Conservation (phyloP, 176 grass and related monocot genomes). For the Chloris gayana region DNA sequence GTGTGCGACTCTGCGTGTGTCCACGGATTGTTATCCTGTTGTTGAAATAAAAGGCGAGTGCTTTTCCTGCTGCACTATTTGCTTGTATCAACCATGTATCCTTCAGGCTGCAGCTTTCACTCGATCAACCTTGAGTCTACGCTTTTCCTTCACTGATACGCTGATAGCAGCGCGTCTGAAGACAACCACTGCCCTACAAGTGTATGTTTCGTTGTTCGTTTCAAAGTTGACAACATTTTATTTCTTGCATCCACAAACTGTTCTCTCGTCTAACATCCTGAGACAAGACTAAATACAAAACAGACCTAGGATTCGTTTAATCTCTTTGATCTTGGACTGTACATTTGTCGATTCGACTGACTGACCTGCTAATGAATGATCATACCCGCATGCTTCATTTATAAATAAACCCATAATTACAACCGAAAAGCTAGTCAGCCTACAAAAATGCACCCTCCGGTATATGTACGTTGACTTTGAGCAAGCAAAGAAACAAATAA, state of each 20-base stretch:
- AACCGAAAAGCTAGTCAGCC: neutral
- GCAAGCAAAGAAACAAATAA: neutral
- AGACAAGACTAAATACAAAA: neutral
- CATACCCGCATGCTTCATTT: too few species aligned
- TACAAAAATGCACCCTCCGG: neutral
- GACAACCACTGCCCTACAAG: neutral
- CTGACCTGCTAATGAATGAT: neutral
- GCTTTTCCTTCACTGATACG: neutral
- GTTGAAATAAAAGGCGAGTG: neutral
- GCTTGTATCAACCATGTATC: neutral
- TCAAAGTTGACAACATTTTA: neutral
- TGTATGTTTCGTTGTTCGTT: neutral
- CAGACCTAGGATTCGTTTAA: neutral
- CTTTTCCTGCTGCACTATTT: neutral
- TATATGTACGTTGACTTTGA: constrained; percentile 10
- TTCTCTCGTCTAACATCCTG: neutral
- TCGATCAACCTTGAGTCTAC: neutral
- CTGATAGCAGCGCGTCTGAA: neutral
- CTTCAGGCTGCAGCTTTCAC: constrained; percentile 4
- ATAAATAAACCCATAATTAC: too few species aligned
- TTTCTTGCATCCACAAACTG: neutral
- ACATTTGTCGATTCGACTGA: neutral
- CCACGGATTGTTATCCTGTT: constrained; percentile 25
- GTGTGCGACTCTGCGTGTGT: constrained; percentile 12
- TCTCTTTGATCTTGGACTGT: neutral